Evolutionary conservation across 345 rosid species (phyloP).

Genomic region (Brassica rapa): DNA sequence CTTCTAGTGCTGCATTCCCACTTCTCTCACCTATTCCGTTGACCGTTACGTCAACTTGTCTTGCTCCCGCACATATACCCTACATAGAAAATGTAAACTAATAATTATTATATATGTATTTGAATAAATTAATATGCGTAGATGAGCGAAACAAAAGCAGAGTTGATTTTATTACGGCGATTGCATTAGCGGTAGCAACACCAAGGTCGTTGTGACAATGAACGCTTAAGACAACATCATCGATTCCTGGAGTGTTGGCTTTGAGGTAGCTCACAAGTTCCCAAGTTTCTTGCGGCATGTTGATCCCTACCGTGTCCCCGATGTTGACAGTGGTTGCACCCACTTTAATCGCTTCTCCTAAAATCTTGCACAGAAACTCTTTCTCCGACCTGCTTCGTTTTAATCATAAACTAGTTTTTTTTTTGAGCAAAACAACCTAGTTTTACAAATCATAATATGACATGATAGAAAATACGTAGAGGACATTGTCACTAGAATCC

Average conservation of each 20-base stretch:
- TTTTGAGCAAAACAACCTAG: no score
- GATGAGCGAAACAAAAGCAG: not conserved
- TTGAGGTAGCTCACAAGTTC: constrained; percentile 70
- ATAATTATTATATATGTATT: not conserved
- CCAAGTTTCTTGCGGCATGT: constrained; percentile 66
- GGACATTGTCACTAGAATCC: not conserved
- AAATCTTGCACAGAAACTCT: constrained; percentile 59
- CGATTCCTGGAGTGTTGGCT: constrained; percentile 81
- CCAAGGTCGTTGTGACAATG: constrained; percentile 99
- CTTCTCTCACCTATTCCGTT: constrained; percentile 98
- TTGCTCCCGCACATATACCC: constrained; percentile 88
- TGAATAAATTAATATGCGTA: not conserved
- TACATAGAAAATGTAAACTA: constrained; percentile 13
- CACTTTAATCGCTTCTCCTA: constrained; percentile 80
- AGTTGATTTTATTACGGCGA: constrained; percentile 49
- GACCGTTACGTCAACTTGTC: constrained; percentile 89
- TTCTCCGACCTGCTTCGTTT: constrained; percentile 21
- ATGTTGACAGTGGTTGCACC: constrained; percentile 79
- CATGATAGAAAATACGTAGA: not conserved
- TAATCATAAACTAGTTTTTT: not conserved
- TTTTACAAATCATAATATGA: not conserved
- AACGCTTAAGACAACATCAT: constrained; percentile 69
- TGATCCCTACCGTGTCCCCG: constrained; percentile 90
- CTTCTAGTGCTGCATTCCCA: constrained; percentile 96
- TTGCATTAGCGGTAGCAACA: constrained; percentile 82